Percentiles rank a stretch among this genome's conserved stretches.
These are phyloP conservation scores for Monascus purpureus DNA, from an alignment of 495 filamentous ascomycete genomes.

Conservation along the genomic window DNA sequence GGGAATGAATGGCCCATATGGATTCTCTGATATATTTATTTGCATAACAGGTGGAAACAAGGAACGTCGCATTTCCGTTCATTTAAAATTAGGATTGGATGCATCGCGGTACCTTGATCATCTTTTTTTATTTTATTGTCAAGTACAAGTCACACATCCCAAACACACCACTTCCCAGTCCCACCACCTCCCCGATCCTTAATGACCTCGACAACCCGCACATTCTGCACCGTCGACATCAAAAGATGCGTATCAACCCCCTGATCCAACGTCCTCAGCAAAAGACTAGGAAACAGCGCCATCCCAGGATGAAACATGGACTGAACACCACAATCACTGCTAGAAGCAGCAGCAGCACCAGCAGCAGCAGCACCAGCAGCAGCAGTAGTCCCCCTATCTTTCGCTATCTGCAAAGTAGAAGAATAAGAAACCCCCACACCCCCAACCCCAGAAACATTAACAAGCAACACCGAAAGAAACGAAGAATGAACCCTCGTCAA, in stretches of 20 bases:
- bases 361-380: background rate
- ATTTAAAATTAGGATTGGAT: too few species aligned
- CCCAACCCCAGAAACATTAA: constrained; percentile 26
- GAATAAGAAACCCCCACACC: background rate
- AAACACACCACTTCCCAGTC: constrained; percentile 26
- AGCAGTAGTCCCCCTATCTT: background rate
- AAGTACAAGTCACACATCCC: constrained; percentile 7
- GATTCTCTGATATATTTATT: too few species aligned
- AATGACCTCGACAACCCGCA: constrained; percentile 23
- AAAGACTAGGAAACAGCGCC: constrained; percentile 19
- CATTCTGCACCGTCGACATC: constrained; percentile 14
- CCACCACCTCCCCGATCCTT: constrained; percentile 26
- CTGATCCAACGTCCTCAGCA: constrained; percentile 28
- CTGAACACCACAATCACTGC: constrained; percentile 13
- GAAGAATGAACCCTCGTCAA: constrained; percentile 16
- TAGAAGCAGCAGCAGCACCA: background rate
- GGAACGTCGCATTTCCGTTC: too few species aligned
- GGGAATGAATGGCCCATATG: too few species aligned
- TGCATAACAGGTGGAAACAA: too few species aligned
- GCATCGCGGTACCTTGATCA: too few species aligned
- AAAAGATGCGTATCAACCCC: constrained; percentile 29
- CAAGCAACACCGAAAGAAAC: constrained; percentile 22
- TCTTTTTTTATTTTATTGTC: background rate
- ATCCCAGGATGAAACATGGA: constrained; percentile 18
- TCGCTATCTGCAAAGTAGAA: background rate